Conservation (phyloP, 1,139 yeast genomes). For the Nakaseomyces kungkrabaensis region DNA sequence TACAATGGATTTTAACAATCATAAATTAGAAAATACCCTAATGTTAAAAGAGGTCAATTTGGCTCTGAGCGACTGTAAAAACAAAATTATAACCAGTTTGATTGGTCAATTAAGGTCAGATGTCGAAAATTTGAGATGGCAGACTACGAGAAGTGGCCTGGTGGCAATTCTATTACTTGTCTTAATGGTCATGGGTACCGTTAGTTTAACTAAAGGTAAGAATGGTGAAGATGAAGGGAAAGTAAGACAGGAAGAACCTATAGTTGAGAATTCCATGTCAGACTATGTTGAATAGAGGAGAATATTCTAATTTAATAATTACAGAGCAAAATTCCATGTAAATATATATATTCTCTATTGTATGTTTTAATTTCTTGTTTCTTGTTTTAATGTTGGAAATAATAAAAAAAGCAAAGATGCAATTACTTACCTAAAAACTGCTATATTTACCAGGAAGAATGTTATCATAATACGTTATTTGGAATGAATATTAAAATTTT, state of each 20-base stretch:
- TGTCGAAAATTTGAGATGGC: slow-evolving; percentile 87
- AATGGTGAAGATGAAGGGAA: slow-evolving; percentile 22
- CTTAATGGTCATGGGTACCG: slow-evolving; percentile 40
- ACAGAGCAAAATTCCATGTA: not conserved
- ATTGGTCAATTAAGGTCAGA: slow-evolving; percentile 76
- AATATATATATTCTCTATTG: not conserved
- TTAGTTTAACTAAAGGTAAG: slow-evolving; percentile 35
- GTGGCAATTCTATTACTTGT: slow-evolving; percentile 35
- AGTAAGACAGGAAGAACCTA: slow-evolving; percentile 9
- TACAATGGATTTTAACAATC: slow-evolving; percentile 78
- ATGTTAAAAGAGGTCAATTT: slow-evolving; percentile 62
- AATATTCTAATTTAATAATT: not conserved
- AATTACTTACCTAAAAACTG: not conserved
- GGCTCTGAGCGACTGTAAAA: slow-evolving; percentile 73
- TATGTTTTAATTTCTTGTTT: too few species aligned
- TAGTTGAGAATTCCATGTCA: not conserved
- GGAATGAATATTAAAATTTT: not conserved
- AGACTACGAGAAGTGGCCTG: slow-evolving; percentile 75
- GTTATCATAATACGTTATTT: not conserved
- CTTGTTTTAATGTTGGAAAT: too few species aligned
- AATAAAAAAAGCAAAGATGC: not conserved
- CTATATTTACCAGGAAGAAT: slow-evolving; percentile 1
- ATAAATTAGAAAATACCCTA: slow-evolving; percentile 73
- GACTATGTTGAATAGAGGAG: not conserved
- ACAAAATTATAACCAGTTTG: slow-evolving; percentile 75